A percentile compares a stretch with the other conserved stretches of the same genome.
Evolutionary conservation across 2,329 filamentous ascomycete species (phyloP).

Genomic region (Tolypocladium tundrense): DNA sequence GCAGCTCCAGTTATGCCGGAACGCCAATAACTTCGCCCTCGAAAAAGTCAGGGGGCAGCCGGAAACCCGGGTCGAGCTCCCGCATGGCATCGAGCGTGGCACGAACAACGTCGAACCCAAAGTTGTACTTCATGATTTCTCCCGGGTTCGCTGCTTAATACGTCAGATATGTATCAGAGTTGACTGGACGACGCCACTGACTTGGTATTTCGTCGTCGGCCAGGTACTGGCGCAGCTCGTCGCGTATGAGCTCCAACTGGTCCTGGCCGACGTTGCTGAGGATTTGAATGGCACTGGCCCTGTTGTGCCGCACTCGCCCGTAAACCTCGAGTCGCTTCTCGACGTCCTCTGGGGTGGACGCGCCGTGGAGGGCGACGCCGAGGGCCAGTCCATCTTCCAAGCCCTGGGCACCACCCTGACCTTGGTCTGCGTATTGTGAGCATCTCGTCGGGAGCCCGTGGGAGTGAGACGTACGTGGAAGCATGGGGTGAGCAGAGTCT

Average conservation of each 20-base stretch:
- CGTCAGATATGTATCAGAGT: background rate
- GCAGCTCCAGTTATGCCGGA: background rate
- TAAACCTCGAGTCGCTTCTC: slow-evolving; percentile 13
- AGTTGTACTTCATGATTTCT: slow-evolving; percentile 5
- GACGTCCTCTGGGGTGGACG: slow-evolving; percentile 9
- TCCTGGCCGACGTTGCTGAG: slow-evolving; percentile 27
- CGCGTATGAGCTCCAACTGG: slow-evolving; percentile 14
- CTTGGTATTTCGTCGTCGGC: slow-evolving; percentile 18
- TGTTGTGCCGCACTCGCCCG: slow-evolving; percentile 12
- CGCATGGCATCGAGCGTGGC: slow-evolving; percentile 9
- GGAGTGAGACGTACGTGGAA: slow-evolving; percentile 18
- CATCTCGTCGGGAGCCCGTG: background rate
- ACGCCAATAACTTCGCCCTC: slow-evolving; percentile 8
- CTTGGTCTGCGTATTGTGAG: slow-evolving; percentile 20
- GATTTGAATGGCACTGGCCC: slow-evolving; percentile 25
- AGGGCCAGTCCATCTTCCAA: slow-evolving; percentile 25
- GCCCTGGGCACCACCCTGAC: slow-evolving; percentile 24
- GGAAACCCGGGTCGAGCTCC: slow-evolving; percentile 7
- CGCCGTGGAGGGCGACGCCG: slow-evolving; percentile 16
- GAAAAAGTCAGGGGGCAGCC: slow-evolving; percentile 11
- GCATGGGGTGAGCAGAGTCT: slow-evolving; percentile 28
- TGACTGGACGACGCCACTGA: slow-evolving; percentile 5
- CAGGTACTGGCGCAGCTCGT: slow-evolving; percentile 17
- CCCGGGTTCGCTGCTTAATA: background rate
- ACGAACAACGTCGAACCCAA: slow-evolving; percentile 10